These are phyloP conservation scores for Chalciporus pseudorubinellus DNA, from an alignment of 768 basidiomycete species.

Conservation along the genomic window DNA sequence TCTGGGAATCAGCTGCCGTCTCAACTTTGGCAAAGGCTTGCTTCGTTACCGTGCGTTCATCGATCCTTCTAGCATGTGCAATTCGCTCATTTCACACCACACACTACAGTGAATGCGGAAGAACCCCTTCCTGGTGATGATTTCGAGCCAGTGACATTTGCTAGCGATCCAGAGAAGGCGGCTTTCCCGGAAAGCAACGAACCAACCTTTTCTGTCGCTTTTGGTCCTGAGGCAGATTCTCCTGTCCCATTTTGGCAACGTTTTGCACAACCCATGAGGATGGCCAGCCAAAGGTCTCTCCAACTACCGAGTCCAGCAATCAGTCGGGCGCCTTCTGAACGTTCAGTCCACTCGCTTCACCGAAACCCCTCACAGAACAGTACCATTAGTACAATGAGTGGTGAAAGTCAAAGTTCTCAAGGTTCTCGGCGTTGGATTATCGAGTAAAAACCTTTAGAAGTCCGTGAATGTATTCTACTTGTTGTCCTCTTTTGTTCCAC, in stretches of 20 bases:
- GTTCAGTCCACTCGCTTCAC: constrained; percentile 27
- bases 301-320: constrained; percentile 36
- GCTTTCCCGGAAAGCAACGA: constrained; percentile 56
- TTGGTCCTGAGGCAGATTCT: constrained; percentile 34
- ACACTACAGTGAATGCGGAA: constrained; percentile 49
- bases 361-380: constrained; percentile 4
- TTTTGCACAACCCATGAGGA: constrained; percentile 19
- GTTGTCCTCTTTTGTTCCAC: neutral
- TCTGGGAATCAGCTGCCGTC: constrained; percentile 62
- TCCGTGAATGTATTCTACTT: neutral
- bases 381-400: constrained; percentile 7
- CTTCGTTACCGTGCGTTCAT: constrained; percentile 57
- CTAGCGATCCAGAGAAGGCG: constrained; percentile 51
- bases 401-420: constrained; percentile 1
- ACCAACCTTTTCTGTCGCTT: constrained; percentile 50
- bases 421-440: constrained; percentile 29
- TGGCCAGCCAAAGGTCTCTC: neutral
- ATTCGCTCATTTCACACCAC: neutral
- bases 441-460: constrained; percentile 12
- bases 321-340: constrained; percentile 29
- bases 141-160: constrained; percentile 32
- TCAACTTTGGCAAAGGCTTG: constrained; percentile 79
- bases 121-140: constrained; percentile 48
- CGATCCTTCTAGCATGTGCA: neutral
- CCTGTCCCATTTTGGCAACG: constrained; percentile 30